phyloP scores from a whole-genome alignment of 2,329 filamentous ascomycete genomes.

The Epichloe uncinata region DNA sequence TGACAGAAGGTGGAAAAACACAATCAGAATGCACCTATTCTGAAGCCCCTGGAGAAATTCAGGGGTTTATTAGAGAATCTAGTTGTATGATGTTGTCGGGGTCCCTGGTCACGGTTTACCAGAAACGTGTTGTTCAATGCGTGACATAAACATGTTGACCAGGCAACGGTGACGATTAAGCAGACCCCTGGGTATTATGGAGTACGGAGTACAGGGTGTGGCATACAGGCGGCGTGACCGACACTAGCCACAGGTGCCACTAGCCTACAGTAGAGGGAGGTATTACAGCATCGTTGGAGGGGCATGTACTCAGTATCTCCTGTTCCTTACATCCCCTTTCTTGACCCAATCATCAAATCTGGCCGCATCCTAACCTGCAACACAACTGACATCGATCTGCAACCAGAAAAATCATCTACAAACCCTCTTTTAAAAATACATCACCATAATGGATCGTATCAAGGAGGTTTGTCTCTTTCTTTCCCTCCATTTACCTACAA shows the following conservation, averaged over 20 bases:
- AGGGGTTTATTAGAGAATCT: neutral
- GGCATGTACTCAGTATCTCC: conserved; percentile 17
- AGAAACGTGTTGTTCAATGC: conserved; percentile 5
- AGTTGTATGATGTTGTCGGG: conserved; percentile 9
- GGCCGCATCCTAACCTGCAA: conserved; percentile 19
- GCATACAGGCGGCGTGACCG: conserved; percentile 5
- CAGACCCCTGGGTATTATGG: neutral
- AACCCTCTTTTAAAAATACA: conserved; percentile 8
- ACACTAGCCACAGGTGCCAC: conserved; percentile 17
- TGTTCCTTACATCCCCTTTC: conserved; percentile 15
- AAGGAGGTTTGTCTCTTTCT: conserved; percentile 56
- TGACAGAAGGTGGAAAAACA: neutral
- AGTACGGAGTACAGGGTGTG: neutral
- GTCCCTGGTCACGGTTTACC: conserved; percentile 1
- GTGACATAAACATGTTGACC: conserved; percentile 10
- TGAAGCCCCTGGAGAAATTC: neutral
- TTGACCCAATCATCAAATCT: conserved; percentile 19
- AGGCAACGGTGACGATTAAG: conserved; percentile 14
- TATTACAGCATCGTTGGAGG: conserved; percentile 18
- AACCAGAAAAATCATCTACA: conserved; percentile 4
- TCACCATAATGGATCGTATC: conserved; percentile 65
- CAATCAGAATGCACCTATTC: neutral
- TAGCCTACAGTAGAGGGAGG: neutral
- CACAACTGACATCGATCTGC: conserved; percentile 13
- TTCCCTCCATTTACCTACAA: neutral